phyloP scores from a whole-genome alignment of 768 basidiomycete genomes.

The Mycena metata region DNA sequence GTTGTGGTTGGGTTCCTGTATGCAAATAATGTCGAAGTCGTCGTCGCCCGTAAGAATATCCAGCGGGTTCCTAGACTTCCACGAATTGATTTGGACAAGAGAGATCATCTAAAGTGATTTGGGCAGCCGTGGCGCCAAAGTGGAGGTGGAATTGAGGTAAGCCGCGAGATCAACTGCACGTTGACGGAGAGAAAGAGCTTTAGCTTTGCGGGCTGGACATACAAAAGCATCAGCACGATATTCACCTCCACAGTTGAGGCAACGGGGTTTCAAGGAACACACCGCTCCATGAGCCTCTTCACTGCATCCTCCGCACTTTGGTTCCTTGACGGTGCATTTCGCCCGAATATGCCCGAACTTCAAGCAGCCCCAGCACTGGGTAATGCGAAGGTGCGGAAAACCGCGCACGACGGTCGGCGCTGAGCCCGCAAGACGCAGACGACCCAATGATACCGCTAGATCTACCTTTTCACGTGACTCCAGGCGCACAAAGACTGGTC shows the following conservation, averaged over 20 bases:
- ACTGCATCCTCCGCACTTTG: background rate
- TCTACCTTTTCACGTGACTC: slow-evolving; percentile 1
- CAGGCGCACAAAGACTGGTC: background rate
- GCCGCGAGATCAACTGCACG: background rate
- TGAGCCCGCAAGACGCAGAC: too few species aligned
- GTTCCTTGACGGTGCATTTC: background rate
- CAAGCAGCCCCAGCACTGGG: background rate
- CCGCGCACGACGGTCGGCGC: background rate
- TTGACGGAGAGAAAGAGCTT: background rate
- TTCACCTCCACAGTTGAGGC: slow-evolving; percentile 4
- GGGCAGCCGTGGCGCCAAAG: slow-evolving; percentile 4
- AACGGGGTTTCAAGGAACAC: background rate
- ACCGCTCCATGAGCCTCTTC: background rate
- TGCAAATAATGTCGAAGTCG: background rate
- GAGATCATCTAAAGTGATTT: background rate
- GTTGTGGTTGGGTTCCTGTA: background rate
- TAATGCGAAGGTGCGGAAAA: slow-evolving; percentile 3
- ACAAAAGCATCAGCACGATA: slow-evolving; percentile 1
- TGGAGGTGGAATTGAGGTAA: background rate
- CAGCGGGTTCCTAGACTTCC: background rate
- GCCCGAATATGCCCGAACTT: background rate
- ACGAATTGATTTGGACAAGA: background rate
- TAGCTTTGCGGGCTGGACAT: background rate
- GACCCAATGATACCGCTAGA: background rate
- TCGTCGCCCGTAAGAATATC: background rate